phyloP scores from a whole-genome alignment of 2,329 filamentous ascomycete species.

The Nigrospora oryzae region DNA sequence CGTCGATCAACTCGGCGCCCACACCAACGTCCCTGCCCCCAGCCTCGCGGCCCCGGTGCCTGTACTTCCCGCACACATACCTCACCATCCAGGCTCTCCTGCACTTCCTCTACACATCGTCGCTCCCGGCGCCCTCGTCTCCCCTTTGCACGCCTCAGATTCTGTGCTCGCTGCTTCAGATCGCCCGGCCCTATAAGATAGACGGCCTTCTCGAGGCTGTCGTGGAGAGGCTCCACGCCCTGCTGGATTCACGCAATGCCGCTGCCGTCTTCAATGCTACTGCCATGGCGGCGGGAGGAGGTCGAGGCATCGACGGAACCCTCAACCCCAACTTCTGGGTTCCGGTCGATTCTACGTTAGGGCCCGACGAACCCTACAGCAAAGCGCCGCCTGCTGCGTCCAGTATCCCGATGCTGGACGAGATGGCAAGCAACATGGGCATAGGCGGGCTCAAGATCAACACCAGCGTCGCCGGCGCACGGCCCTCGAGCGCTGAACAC shows the following conservation, averaged over 20 bases:
- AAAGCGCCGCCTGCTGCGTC: slow-evolving; percentile 9
- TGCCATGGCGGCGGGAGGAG: slow-evolving; percentile 93
- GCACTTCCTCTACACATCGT: slow-evolving; percentile 89
- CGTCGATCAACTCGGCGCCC: slow-evolving; percentile 45
- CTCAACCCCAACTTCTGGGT: slow-evolving; percentile 57
- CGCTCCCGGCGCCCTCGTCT: slow-evolving; percentile 67
- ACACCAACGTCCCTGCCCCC: slow-evolving; percentile 50
- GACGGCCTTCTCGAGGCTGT: slow-evolving; percentile 89
- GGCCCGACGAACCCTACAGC: too few relatives aligned
- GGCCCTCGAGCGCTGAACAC: slow-evolving; percentile 34
- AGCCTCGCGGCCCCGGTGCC: slow-evolving; percentile 65
- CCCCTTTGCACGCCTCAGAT: slow-evolving; percentile 89
- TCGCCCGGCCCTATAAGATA: slow-evolving; percentile 86
- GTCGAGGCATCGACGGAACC: slow-evolving; percentile 66
- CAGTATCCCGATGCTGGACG: slow-evolving; percentile 13
- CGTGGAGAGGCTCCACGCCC: slow-evolving; percentile 79
- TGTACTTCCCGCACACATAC: slow-evolving; percentile 89
- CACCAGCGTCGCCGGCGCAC: slow-evolving; percentile 42
- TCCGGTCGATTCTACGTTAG: slow-evolving; percentile 24
- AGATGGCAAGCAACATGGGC: slow-evolving; percentile 8
- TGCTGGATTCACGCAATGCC: slow-evolving; percentile 87
- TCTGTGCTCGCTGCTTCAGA: slow-evolving; percentile 86
- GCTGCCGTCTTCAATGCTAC: slow-evolving; percentile 97
- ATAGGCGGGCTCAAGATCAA: slow-evolving; percentile 39
- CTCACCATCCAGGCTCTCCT: slow-evolving; percentile 84